A percentile compares a stretch with the other conserved stretches of the same genome.
These are phyloP conservation scores for Phialophora expanda DNA, from an alignment of 2,329 filamentous ascomycete genomes.

Conservation along the genomic window DNA sequence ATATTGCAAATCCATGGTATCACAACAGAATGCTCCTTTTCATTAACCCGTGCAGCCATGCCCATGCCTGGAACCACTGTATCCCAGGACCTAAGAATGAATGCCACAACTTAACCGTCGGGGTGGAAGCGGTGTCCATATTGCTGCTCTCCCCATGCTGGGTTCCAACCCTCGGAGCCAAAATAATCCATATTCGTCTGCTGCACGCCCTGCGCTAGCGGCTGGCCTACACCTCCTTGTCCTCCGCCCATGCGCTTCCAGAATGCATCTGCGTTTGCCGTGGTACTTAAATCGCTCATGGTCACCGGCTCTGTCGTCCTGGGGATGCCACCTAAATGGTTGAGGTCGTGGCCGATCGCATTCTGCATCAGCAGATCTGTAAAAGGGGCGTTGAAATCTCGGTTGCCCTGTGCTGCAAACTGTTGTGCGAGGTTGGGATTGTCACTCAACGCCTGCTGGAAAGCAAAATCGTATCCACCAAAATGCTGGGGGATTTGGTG, in stretches of 20 bases:
- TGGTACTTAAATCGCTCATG: slow-evolving; percentile 7
- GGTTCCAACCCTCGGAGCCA: slow-evolving; percentile 28
- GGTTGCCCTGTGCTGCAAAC: slow-evolving; percentile 13
- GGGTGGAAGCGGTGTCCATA: slow-evolving; percentile 7
- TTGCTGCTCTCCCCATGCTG: slow-evolving; percentile 25
- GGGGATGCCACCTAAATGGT: slow-evolving; percentile 20
- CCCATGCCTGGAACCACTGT: background rate
- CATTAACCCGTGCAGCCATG: background rate
- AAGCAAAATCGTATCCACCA: slow-evolving; percentile 23
- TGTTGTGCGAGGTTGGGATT: slow-evolving; percentile 17
- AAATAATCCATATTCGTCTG: slow-evolving; percentile 34
- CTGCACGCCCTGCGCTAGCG: slow-evolving; percentile 24
- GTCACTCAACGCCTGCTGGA: slow-evolving; percentile 23
- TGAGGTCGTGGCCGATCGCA: slow-evolving; percentile 17
- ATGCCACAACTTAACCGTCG: background rate
- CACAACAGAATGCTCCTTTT: background rate
- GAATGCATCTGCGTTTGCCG: slow-evolving; percentile 29
- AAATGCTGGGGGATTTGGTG: slow-evolving; percentile 16
- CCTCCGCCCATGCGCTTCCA: slow-evolving; percentile 31
- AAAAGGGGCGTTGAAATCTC: slow-evolving; percentile 26
- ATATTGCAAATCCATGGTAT: background rate
- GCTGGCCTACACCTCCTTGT: slow-evolving; percentile 12
- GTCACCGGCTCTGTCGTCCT: slow-evolving; percentile 16
- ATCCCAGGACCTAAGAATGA: background rate
- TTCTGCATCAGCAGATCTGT: slow-evolving; percentile 34